phyloP scores from a whole-genome alignment of 2,329 filamentous ascomycete genomes.

The Fusarium keratoplasticum region DNA sequence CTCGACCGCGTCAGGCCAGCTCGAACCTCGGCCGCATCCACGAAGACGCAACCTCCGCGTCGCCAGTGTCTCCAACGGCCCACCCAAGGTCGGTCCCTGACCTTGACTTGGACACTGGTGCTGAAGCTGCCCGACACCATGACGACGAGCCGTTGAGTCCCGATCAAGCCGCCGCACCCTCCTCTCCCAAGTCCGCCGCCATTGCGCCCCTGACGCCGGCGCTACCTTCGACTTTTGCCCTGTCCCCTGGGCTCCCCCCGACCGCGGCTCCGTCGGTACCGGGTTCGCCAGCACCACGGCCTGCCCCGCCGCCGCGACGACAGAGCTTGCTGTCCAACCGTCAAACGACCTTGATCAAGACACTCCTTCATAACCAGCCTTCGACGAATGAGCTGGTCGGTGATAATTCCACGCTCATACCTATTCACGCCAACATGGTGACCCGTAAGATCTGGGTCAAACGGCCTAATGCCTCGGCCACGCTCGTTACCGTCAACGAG shows the following conservation, averaged over 20 bases:
- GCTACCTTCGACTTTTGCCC: constrained; percentile 56
- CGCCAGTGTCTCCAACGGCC: constrained; percentile 23
- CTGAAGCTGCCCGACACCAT: constrained; percentile 39
- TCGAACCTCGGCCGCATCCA: constrained; percentile 44
- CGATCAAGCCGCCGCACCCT: constrained; percentile 39
- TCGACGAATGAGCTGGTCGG: constrained; percentile 36
- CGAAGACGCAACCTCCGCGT: constrained; percentile 34
- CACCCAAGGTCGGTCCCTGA: constrained; percentile 34
- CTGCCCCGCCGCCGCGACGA: constrained; percentile 41
- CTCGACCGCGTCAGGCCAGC: constrained; percentile 33
- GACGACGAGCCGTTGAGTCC: constrained; percentile 43
- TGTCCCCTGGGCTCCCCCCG: constrained; percentile 39
- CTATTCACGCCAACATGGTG: constrained; percentile 64
- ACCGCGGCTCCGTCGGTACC: constrained; percentile 24
- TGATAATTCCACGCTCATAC: constrained; percentile 40
- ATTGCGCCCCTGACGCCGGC: constrained; percentile 24
- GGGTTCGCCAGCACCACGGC: constrained; percentile 30
- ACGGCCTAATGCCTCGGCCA: constrained; percentile 85
- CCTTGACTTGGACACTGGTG: constrained; percentile 32
- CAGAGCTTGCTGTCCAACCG: constrained; percentile 54
- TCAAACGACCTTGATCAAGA: constrained; percentile 49
- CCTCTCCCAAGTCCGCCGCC: constrained; percentile 29
- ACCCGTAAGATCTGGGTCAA: constrained; percentile 95
- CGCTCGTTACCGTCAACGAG: constrained; percentile 84
- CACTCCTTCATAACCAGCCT: constrained; percentile 44